Evolutionary conservation across 2,329 filamentous ascomycete species (phyloP).

Genomic region (Fusarium nanum): DNA sequence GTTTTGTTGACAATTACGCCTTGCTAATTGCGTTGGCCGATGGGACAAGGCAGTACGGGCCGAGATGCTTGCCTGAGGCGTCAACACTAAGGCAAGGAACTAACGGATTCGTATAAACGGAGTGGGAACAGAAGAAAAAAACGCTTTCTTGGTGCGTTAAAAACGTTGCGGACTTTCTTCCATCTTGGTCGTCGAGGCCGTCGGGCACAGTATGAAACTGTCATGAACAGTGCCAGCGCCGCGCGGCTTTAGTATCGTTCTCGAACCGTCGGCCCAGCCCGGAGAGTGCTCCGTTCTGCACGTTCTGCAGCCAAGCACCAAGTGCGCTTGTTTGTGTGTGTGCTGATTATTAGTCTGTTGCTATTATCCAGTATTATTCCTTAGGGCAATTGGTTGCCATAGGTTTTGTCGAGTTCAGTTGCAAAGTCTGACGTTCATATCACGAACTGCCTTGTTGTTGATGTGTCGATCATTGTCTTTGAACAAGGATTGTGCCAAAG

Average conservation of each 20-base stretch:
- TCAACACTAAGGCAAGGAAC: conserved; percentile 25
- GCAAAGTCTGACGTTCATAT: conserved; percentile 16
- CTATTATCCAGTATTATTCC: conserved; percentile 5
- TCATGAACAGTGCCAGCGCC: conserved; percentile 24
- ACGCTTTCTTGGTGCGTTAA: conserved; percentile 25
- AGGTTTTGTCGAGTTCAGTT: background rate
- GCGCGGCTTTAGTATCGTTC: conserved; percentile 27
- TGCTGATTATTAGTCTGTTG: background rate
- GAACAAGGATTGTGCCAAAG: conserved; percentile 15
- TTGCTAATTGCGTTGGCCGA: conserved; percentile 18
- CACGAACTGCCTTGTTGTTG: conserved; percentile 25
- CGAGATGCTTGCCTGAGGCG: conserved; percentile 31
- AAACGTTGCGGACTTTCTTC: conserved; percentile 35
- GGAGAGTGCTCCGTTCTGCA: conserved; percentile 29
- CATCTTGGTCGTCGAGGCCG: conserved; percentile 18
- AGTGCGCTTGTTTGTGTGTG: background rate
- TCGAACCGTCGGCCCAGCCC: conserved; percentile 22
- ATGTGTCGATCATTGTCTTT: conserved; percentile 23
- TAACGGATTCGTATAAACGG: conserved; percentile 23
- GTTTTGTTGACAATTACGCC: conserved; percentile 15
- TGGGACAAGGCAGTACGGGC: conserved; percentile 1
- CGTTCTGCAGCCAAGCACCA: conserved; percentile 26
- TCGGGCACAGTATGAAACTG: conserved; percentile 40
- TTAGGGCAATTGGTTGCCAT: conserved; percentile 13
- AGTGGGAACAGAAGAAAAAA: conserved; percentile 31